phyloP scores from a whole-genome alignment of 371 early-diverging fungal species.

The Nematocida sp. region DNA sequence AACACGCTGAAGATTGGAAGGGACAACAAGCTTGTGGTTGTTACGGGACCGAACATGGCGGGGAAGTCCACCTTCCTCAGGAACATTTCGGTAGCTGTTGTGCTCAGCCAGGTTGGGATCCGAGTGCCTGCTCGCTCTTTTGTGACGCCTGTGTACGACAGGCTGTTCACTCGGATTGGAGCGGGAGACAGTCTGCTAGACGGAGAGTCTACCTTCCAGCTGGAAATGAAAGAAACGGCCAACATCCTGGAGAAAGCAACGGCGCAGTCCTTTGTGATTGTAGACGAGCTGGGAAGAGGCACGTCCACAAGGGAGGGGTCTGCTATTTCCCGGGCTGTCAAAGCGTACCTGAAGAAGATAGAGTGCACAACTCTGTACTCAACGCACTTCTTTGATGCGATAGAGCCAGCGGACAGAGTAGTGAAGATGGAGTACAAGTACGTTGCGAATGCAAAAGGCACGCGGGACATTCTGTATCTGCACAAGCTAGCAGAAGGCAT shows the following conservation, averaged over 20 bases:
- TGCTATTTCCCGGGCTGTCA: slow-evolving; percentile 84
- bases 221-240: slow-evolving; percentile 86
- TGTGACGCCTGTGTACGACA: slow-evolving; percentile 69
- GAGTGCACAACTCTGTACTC: slow-evolving; percentile 71
- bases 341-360: slow-evolving; percentile 70
- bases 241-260: slow-evolving; percentile 85
- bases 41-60: slow-evolving; percentile 95
- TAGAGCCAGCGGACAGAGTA: slow-evolving; percentile 68
- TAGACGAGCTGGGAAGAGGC: slow-evolving; percentile 98
- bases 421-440: slow-evolving; percentile 47
- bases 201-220: slow-evolving; percentile 98
- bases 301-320: slow-evolving; percentile 93
- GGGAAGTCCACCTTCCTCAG: slow-evolving; percentile 77
- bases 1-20: slow-evolving; percentile 71
- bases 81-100: slow-evolving; percentile 81
- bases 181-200: slow-evolving; percentile 75
- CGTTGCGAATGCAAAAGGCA: background rate
- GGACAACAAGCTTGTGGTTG: slow-evolving; percentile 72
- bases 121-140: slow-evolving; percentile 76
- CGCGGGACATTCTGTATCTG: slow-evolving; percentile 78
- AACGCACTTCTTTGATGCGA: slow-evolving; percentile 90
- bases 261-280: slow-evolving; percentile 80
- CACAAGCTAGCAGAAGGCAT: slow-evolving; percentile 79
- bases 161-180: slow-evolving; percentile 70
- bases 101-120: slow-evolving; percentile 93